phyloP scores from a whole-genome alignment of 495 filamentous ascomycete genomes.

The Aspergillus haitiensis region DNA sequence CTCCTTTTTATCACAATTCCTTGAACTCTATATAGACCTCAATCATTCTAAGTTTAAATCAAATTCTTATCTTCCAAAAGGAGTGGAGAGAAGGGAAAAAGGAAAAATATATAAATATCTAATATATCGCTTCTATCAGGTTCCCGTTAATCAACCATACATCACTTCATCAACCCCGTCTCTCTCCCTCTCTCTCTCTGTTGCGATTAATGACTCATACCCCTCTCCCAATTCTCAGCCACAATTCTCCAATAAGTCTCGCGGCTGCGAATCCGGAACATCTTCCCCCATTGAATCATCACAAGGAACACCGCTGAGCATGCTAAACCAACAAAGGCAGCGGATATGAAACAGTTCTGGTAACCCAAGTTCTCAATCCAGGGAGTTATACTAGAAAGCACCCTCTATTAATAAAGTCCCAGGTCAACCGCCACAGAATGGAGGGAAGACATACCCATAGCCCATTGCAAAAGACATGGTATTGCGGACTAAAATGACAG shows the following conservation, averaged over 20 bases:
- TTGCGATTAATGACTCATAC: conserved; percentile 38
- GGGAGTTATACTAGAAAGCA: conserved; percentile 54
- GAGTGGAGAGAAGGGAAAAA: too few species aligned
- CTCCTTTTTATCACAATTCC: too few species aligned
- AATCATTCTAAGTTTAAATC: too few species aligned
- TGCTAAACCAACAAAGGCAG: conserved; percentile 59
- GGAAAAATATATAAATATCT: too few species aligned
- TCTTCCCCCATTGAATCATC: conserved; percentile 57
- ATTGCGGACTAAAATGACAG: conserved; percentile 65
- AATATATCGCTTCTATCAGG: too few species aligned
- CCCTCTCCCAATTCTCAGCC: conserved; percentile 39
- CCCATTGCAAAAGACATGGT: conserved; percentile 64
- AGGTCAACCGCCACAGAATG: not conserved
- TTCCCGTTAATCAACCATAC: not conserved
- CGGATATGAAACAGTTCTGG: conserved; percentile 64
- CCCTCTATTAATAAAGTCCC: conserved; percentile 4
- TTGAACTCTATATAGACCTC: too few species aligned
- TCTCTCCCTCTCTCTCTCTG: not conserved
- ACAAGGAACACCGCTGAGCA: conserved; percentile 54
- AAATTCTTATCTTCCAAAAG: too few species aligned
- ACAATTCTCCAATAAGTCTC: conserved; percentile 47
- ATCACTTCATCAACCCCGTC: not conserved
- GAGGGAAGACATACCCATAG: conserved; percentile 46
- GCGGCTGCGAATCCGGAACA: conserved; percentile 37
- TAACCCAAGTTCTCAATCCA: conserved; percentile 61